Conservation (phyloP, 345 rosid genomes). For the Lepidium aucheri region DNA sequence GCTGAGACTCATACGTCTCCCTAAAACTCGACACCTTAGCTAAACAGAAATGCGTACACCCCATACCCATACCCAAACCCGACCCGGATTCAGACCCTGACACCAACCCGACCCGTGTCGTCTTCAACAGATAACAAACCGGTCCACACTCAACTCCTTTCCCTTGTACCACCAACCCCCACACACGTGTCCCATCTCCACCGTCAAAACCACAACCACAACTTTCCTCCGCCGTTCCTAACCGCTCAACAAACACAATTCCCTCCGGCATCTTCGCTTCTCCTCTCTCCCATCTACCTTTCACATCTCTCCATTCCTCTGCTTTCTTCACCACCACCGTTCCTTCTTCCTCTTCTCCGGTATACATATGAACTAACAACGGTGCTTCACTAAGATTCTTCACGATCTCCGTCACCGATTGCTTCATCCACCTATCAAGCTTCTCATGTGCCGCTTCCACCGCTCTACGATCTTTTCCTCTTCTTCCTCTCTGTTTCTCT, state of each 20-base stretch:
- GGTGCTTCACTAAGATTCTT: slow-evolving; percentile 22
- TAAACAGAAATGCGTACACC: slow-evolving; percentile 67
- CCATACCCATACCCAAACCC: slow-evolving; percentile 37
- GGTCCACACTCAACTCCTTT: slow-evolving; percentile 43
- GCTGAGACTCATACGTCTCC: slow-evolving; percentile 45
- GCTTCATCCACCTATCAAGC: slow-evolving; percentile 27
- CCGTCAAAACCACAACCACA: slow-evolving; percentile 44
- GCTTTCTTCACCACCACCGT: slow-evolving; percentile 28
- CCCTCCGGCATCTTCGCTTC: slow-evolving; percentile 32
- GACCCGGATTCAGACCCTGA: slow-evolving; percentile 33
- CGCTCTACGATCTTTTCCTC: slow-evolving; percentile 2
- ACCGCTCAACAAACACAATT: slow-evolving; percentile 23
- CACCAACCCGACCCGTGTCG: slow-evolving; percentile 38
- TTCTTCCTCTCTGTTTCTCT: slow-evolving; percentile 17
- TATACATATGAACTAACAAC: slow-evolving; percentile 16
- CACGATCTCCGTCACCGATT: slow-evolving; percentile 27
- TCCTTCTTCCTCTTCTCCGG: slow-evolving; percentile 9
- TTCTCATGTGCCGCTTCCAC: slow-evolving; percentile 22
- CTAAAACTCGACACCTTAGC: slow-evolving; percentile 52
- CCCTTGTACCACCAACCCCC: slow-evolving; percentile 87
- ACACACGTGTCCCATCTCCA: slow-evolving; percentile 35
- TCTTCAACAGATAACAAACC: slow-evolving; percentile 61
- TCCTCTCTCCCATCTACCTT: slow-evolving; percentile 27
- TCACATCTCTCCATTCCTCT: slow-evolving; percentile 25
- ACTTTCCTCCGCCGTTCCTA: slow-evolving; percentile 23